Evolutionary conservation across 2,329 filamentous ascomycete genomes (phyloP), one percentile per base, ranked within the genome.

Genomic region (Falciphora oryzae): DNA sequence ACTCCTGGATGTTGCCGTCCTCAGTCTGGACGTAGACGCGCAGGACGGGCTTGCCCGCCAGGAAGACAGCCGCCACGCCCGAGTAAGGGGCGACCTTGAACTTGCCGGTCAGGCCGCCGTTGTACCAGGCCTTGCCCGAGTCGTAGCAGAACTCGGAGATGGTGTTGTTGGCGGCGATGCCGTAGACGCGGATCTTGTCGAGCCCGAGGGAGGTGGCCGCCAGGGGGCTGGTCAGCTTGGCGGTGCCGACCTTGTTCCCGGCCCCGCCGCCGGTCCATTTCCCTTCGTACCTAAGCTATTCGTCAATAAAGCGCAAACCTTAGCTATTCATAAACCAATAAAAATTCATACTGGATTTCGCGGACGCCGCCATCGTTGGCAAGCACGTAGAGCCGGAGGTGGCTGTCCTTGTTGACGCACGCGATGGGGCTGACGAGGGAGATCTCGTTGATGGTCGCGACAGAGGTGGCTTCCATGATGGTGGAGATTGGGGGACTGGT

Each of bases 331-430:
- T n/a, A n/a, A n/a, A n/a, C n/a, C n/a, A n/a, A n/a, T n/a, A n/a
- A n/a, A n/a, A n/a, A n/a, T n/a, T n/a, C n/a, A n/a, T n/a, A 64
- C 50, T 62, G 58, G 27, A 28, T 53, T 62, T 68, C 65, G 32
- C 64, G 65, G 57, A 67, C 58, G 59, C 63, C 65, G 53, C 66
- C 66, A 57, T 65, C 64, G 22, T 58, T 57, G 32, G 64, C 64
- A 10, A 59, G 63, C 18, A 57, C 53, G 64, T 68, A 68, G 27
- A 68, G 27, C 32, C 66, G 65, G 44, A 66, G 61, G 61, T 62
- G 60, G 27, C 63, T 31, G 50, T 60, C 63, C 44, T 62, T 57
- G 65, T 66, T 67, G 25, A 66, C 64, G 35, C 60, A 60, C 14
- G 65, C 66, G 27, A 67, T 38, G 44, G 61, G 61, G 56, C 65